Evolutionary conservation across 768 basidiomycete genomes (phyloP).

Genomic region (Tricholomella constricta): DNA sequence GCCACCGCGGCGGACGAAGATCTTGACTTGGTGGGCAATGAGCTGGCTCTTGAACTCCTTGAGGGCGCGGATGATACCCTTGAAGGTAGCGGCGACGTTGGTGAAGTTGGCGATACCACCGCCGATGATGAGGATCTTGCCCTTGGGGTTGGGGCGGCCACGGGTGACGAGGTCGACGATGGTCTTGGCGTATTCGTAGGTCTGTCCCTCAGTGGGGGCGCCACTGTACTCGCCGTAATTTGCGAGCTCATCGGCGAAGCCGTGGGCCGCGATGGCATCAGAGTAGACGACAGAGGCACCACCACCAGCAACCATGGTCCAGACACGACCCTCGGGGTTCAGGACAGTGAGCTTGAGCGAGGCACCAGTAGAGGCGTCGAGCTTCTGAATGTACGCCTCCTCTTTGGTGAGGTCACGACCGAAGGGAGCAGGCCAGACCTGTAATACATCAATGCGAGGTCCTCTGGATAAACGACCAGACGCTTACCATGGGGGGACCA

Average conservation of each 20-base stretch:
- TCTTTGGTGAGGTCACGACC: conserved; percentile 98
- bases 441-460: background rate
- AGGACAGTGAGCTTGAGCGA: conserved; percentile 97
- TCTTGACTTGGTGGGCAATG: conserved; percentile 83
- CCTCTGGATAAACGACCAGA: background rate
- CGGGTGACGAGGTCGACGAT: conserved; percentile 96
- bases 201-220: conserved; percentile 97
- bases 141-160: conserved; percentile 76
- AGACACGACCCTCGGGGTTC: conserved; percentile 92
- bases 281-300: conserved; percentile 73
- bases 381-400: conserved; percentile 98
- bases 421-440: conserved; percentile 91
- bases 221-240: conserved; percentile 99
- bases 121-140: conserved; percentile 99
- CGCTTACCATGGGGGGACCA: conserved; percentile 89
- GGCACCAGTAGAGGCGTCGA: conserved; percentile 96
- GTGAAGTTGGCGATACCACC: conserved; percentile 99
- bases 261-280: conserved; percentile 87
- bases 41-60: conserved; percentile 90
- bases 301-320: conserved; percentile 99
- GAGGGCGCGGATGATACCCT: conserved; percentile 97
- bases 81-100: conserved; percentile 99
- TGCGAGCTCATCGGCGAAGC: conserved; percentile 95
- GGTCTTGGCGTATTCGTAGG: conserved; percentile 99
- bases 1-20: conserved; percentile 97